Conservation (phyloP, 768 basidiomycete genomes). For the Amanita jacksonii region DNA sequence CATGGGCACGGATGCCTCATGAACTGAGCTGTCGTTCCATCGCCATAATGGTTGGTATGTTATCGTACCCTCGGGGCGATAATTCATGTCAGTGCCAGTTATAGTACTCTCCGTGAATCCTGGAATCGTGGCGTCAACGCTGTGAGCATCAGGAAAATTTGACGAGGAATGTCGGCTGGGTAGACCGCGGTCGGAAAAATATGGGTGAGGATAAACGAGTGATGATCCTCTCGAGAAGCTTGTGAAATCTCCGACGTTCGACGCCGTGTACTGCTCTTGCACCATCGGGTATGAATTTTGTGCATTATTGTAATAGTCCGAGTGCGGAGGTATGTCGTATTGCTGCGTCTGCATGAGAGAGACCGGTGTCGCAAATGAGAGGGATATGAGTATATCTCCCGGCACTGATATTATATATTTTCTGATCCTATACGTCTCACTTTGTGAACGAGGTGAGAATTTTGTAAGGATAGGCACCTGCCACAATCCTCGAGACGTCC, state of each 20-base stretch:
- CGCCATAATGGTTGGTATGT: constrained; percentile 19
- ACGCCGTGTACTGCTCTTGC: constrained; percentile 6
- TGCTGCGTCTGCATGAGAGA: constrained; percentile 30
- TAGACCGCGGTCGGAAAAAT: constrained; percentile 32
- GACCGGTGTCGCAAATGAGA: constrained; percentile 17
- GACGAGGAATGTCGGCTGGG: constrained; percentile 3
- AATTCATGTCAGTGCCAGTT: constrained; percentile 17
- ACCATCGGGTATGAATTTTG: constrained; percentile 11
- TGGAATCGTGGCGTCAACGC: constrained; percentile 34
- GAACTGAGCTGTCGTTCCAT: constrained; percentile 13
- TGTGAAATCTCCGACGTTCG: constrained; percentile 10
- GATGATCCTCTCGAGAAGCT: constrained; percentile 47
- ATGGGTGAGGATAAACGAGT: constrained; percentile 30
- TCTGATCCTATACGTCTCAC: constrained; percentile 31
- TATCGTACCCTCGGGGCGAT: constrained; percentile 32
- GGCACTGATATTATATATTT: constrained; percentile 37
- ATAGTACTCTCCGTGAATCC: constrained; percentile 29
- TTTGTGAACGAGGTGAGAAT: constrained; percentile 33
- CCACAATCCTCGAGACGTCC: constrained; percentile 32
- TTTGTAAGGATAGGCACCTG: constrained; percentile 35
- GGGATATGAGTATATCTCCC: constrained; percentile 24
- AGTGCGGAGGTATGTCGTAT: constrained; percentile 19
- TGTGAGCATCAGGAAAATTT: constrained; percentile 11
- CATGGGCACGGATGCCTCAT: constrained; percentile 14
- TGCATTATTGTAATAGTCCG: constrained; percentile 20